Conservation (phyloP, 148 eudicot genomes). For the Rhododendron vialii region DNA sequence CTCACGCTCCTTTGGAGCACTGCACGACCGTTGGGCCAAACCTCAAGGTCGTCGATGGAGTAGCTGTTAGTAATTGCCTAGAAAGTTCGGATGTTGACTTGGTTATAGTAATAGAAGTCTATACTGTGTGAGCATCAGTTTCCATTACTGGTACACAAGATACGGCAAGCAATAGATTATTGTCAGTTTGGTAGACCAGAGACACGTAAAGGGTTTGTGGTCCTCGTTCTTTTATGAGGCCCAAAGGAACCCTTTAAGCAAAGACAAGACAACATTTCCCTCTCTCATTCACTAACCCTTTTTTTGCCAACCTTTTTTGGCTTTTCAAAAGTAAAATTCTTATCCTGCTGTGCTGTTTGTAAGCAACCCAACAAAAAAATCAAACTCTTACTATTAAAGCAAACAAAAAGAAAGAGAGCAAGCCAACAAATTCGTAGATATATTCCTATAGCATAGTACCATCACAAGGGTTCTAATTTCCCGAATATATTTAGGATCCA, state of each 20-base stretch:
- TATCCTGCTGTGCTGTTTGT: neutral
- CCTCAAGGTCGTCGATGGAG: neutral
- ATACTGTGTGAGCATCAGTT: neutral
- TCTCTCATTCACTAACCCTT: neutral
- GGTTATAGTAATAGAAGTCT: no score
- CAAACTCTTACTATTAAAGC: no score
- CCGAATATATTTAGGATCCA: no score
- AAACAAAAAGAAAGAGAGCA: neutral
- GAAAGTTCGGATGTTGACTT: neutral
- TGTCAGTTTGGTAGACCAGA: neutral
- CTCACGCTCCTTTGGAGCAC: no score
- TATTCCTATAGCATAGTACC: no score
- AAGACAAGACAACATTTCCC: neutral
- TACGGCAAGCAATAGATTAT: neutral
- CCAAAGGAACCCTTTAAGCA: neutral
- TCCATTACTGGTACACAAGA: neutral
- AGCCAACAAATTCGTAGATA: neutral
- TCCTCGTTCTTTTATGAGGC: neutral
- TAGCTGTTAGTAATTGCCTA: neutral
- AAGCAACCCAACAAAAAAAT: neutral
- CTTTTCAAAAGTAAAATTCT: neutral
- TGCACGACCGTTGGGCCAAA: neutral
- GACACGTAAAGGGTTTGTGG: neutral
- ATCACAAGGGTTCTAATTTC: no score
- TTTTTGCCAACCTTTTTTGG: neutral